These are phyloP conservation scores for Luffa acutangula DNA, from an alignment of 306 rosid species.

Conservation along the genomic window DNA sequence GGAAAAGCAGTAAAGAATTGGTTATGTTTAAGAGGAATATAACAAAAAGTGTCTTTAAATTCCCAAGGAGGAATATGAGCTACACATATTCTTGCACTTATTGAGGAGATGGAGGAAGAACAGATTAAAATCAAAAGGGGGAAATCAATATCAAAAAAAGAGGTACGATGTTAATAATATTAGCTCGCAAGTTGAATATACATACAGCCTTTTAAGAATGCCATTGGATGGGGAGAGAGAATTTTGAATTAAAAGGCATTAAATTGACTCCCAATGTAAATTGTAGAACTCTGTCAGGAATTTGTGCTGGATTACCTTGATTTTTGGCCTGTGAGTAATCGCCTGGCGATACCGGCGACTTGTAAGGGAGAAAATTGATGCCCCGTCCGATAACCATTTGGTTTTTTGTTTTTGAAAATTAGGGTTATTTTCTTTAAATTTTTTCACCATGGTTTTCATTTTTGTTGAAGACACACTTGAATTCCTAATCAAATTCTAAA, in stretches of 20 bases:
- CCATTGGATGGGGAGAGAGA: no score
- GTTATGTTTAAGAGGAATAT: constrained; percentile 19
- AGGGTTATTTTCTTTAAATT: no score
- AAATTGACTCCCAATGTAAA: no score
- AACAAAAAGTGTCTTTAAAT: background rate
- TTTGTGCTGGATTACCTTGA: constrained; percentile 25
- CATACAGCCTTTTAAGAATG: background rate
- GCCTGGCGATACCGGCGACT: constrained; percentile 20
- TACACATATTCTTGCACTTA: background rate
- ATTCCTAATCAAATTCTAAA: no score
- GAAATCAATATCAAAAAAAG: background rate
- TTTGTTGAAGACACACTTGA: no score
- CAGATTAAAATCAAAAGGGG: background rate
- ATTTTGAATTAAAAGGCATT: no score
- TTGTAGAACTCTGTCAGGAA: constrained; percentile 38
- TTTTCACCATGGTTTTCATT: no score
- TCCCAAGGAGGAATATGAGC: background rate
- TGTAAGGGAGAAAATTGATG: no score
- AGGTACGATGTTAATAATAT: background rate
- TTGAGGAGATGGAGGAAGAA: background rate
- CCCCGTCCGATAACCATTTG: no score
- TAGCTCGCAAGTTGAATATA: background rate
- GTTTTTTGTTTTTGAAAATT: no score
- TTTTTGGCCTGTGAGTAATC: constrained; percentile 14
- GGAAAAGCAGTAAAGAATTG: constrained; percentile 56